Conservation (phyloP, 805 yeast genomes). For the Lachancea cidri region DNA sequence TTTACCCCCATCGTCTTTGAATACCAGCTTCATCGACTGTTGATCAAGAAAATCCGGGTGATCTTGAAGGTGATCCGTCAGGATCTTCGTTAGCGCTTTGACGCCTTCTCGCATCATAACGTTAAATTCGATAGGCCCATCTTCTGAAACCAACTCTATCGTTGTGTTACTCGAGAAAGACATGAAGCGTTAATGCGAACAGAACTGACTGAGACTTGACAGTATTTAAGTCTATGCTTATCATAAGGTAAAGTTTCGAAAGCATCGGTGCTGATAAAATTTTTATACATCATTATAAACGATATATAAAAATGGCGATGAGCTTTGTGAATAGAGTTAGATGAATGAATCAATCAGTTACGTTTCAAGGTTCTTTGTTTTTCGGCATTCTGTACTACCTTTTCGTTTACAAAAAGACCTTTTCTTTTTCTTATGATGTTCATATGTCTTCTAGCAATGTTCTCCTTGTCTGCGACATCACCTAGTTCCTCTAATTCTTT, state of each 20-base stretch:
- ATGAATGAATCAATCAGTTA: slow-evolving; percentile 35
- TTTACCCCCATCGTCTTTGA: slow-evolving; percentile 13
- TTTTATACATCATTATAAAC: slow-evolving; percentile 3
- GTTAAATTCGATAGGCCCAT: slow-evolving; percentile 29
- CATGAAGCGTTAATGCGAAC: background rate
- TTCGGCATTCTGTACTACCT: slow-evolving; percentile 87
- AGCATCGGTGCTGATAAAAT: slow-evolving; percentile 1
- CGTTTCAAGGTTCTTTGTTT: slow-evolving; percentile 85
- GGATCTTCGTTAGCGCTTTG: slow-evolving; percentile 28
- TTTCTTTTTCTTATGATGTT: slow-evolving; percentile 76
- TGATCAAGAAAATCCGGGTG: slow-evolving; percentile 16
- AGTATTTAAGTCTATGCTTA: no score
- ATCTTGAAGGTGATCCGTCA: slow-evolving; percentile 28
- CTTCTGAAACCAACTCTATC: slow-evolving; percentile 22
- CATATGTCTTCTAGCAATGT: slow-evolving; percentile 83
- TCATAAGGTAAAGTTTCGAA: no score
- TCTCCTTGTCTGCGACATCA: slow-evolving; percentile 86
- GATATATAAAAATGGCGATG: no score
- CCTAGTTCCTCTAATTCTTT: slow-evolving; percentile 94
- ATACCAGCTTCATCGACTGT: slow-evolving; percentile 22
- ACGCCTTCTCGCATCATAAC: slow-evolving; percentile 34
- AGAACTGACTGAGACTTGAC: background rate
- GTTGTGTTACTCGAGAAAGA: slow-evolving; percentile 11
- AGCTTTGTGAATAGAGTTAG: no score
- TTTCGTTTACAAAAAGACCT: slow-evolving; percentile 86